Evolutionary conservation across 805 yeast species (phyloP), one percentile per base, ranked within the genome.

Genomic region (Metschnikowia peoriensis): DNA sequence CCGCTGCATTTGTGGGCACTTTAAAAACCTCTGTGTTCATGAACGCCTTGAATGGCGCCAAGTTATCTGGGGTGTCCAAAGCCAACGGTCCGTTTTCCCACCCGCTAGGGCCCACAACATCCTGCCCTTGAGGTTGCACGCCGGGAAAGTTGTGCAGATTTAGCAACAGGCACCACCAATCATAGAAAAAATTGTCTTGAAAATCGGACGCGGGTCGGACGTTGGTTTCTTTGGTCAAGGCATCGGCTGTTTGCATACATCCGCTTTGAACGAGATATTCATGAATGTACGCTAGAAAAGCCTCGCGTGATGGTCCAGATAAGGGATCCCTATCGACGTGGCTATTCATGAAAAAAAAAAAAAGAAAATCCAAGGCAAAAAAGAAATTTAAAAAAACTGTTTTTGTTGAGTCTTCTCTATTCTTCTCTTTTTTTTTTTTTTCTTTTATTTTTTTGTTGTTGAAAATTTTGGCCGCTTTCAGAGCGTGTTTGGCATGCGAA

Each of bases 121-220:
- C 22, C 1, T 32, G 44, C 7, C 4, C 29, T 17, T 15, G 42
- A 4, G 43, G 43, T 28, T 27, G 40, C 7, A 29, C 34, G 5
- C 42, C 46, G 17, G 47, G 28, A 22, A 38, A 41, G 42, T 38
- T 46, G 42, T 53, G 54, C 32, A 48, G 35, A 40, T 40, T 49
- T 52, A 54, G 44, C 45, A 56, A 42, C 41, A 51, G 54, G 41
- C 53, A 51, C 60, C 60, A 56, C 55, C 55, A 56, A 15, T 54
- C 58, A 29, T 47, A 49, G 28, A 56, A 40, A 15, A 46, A 45
- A 15, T 48, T 38, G 46, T 51, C 56, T 14, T 42, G 40, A 4
- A 44, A 49, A 39, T 47, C 52, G 17, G 43, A 44, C 28, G 38
- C 38, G 28, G 34, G 28, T 16, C 42, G 34, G 42, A 52, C 16